Evolutionary conservation across 1,284 basidiomycete species (phyloP).

Genomic region (Kwoniella shivajii): DNA sequence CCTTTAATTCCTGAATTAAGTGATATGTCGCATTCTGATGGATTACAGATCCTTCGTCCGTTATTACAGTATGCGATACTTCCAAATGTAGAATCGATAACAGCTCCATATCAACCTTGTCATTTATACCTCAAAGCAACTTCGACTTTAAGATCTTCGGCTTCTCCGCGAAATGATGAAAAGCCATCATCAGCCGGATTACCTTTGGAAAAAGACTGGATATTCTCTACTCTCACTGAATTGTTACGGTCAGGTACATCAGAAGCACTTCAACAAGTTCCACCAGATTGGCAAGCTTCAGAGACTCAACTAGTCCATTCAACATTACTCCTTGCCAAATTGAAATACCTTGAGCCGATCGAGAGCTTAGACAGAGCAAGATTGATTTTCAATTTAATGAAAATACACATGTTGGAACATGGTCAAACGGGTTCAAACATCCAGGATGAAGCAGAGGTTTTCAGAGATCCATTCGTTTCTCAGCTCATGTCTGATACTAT

Average conservation of each 20-base stretch:
- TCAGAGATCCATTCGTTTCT: constrained; percentile 60
- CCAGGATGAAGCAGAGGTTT: constrained; percentile 59
- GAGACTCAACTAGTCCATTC: constrained; percentile 77
- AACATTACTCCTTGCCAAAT: constrained; percentile 62
- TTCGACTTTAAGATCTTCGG: constrained; percentile 49
- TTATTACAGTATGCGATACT: constrained; percentile 53
- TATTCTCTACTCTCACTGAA: constrained; percentile 72
- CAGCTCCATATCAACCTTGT: constrained; percentile 45
- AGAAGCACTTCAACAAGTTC: constrained; percentile 67
- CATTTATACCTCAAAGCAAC: constrained; percentile 53
- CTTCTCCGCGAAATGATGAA: constrained; percentile 6
- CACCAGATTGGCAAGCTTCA: constrained; percentile 73
- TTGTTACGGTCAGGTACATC: constrained; percentile 78
- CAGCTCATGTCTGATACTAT: constrained; percentile 62
- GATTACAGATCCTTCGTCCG: constrained; percentile 51
- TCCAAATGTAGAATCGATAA: constrained; percentile 42
- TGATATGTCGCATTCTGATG: constrained; percentile 33
- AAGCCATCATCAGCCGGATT: constrained; percentile 57
- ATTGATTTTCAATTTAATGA: constrained; percentile 77
- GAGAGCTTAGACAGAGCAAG: constrained; percentile 22
- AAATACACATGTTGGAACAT: constrained; percentile 93
- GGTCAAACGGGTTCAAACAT: constrained; percentile 42
- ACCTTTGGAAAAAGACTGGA: constrained; percentile 73
- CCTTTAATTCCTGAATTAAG: background rate
- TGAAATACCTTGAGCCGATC: constrained; percentile 23